Evolutionary conservation across 306 rosid species (phyloP).

Genomic region (Medicago ruthenica): DNA sequence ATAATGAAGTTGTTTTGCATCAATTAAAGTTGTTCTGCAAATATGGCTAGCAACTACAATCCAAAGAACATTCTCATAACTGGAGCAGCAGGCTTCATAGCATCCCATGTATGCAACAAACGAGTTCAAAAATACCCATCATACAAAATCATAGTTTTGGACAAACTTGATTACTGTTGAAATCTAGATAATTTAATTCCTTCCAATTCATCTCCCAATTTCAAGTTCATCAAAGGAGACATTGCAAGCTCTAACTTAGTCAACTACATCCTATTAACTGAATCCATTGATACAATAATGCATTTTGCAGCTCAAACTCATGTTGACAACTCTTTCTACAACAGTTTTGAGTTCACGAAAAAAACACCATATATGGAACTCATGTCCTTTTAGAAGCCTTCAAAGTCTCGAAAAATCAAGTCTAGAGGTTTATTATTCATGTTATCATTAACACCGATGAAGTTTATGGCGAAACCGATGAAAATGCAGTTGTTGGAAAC

Average conservation of each 20-base stretch:
- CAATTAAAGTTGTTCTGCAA: slow-evolving; percentile 16
- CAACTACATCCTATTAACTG: slow-evolving; percentile 43
- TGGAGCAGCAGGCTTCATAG: slow-evolving; percentile 48
- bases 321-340: slow-evolving; percentile 48
- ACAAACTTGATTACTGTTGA: slow-evolving; percentile 49
- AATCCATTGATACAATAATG: slow-evolving; percentile 51
- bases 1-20: too few relatives aligned
- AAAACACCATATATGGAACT: slow-evolving; percentile 49
- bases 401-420: slow-evolving; percentile 35
- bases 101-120: slow-evolving; percentile 48
- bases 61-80: slow-evolving; percentile 48
- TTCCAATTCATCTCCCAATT: slow-evolving; percentile 36
- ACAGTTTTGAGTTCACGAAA: slow-evolving; percentile 51
- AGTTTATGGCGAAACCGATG: slow-evolving; percentile 48
- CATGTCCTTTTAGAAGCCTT: slow-evolving; percentile 51
- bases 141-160: slow-evolving; percentile 47
- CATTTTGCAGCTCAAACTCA: slow-evolving; percentile 52
- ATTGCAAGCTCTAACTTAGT: slow-evolving; percentile 48
- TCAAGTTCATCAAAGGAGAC: slow-evolving; percentile 52
- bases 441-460: slow-evolving; percentile 50
- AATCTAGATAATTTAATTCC: slow-evolving; percentile 46
- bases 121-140: slow-evolving; percentile 32
- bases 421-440: slow-evolving; percentile 49
- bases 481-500: slow-evolving; percentile 40
- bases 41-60: slow-evolving; percentile 22